Conservation (phyloP, 371 early-diverging fungal species). For the Syncephalis plumigaleata region DNA sequence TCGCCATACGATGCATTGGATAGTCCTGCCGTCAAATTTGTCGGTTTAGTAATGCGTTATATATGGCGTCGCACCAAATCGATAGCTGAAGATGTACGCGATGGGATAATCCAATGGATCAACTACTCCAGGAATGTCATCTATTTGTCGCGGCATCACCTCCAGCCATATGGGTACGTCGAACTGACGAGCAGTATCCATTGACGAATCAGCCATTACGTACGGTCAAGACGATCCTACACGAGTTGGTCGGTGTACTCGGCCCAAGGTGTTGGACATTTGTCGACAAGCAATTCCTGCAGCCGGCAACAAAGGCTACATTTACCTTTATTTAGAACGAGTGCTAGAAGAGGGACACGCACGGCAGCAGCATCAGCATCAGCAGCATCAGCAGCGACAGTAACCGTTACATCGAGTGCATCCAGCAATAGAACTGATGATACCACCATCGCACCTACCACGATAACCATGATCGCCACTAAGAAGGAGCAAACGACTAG, state of each 20-base stretch:
- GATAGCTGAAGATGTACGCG: conserved; percentile 42
- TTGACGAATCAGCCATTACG: conserved; percentile 84
- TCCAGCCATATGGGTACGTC: conserved; percentile 70
- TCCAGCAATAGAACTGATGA: no score
- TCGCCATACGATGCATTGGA: no score
- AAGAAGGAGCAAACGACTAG: no score
- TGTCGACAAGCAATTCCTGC: no score
- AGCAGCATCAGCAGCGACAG: no score
- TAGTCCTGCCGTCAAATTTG: conserved; percentile 29
- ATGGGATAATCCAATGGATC: conserved; percentile 27
- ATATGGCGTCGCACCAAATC: conserved; percentile 86
- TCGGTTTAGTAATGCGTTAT: conserved; percentile 88
- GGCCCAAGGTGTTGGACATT: conserved; percentile 5
- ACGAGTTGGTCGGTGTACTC: conserved; percentile 51
- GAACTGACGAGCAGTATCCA: conserved; percentile 47
- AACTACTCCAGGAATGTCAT: conserved; percentile 56
- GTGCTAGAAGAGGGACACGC: no score
- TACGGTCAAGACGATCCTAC: conserved; percentile 80
- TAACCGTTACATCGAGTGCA: no score
- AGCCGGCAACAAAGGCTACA: no score
- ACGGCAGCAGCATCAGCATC: no score
- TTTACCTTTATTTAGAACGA: no score
- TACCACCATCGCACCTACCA: no score
- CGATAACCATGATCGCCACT: no score
- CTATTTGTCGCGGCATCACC: conserved; percentile 61